Percentiles rank a stretch among this genome's conserved stretches.
phyloP scores from a whole-genome alignment of 1,284 basidiomycete species.

The Boletus mariae region DNA sequence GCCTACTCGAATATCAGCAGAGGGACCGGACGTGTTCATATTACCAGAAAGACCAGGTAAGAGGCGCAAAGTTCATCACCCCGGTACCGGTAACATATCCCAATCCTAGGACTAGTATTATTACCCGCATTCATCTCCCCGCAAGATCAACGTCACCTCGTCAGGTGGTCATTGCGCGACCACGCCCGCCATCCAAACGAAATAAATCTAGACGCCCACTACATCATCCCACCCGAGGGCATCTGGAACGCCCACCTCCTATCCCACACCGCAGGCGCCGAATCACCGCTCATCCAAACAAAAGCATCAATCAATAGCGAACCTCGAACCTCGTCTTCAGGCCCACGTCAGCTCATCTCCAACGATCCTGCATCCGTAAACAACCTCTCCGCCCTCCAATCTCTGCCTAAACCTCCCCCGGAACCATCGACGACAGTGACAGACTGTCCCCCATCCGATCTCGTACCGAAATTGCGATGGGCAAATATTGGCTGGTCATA shows the following conservation, averaged over 20 bases:
- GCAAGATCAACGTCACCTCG: slow-evolving; percentile 60
- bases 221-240: slow-evolving; percentile 65
- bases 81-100: neutral
- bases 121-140: slow-evolving; percentile 68
- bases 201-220: slow-evolving; percentile 85
- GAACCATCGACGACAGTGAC: slow-evolving; percentile 54
- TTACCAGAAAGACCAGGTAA: slow-evolving; percentile 52
- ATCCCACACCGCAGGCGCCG: slow-evolving; percentile 21
- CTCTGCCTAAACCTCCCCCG: slow-evolving; percentile 53
- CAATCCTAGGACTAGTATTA: slow-evolving; percentile 68
- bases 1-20: slow-evolving; percentile 13
- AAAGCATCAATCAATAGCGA: slow-evolving; percentile 28
- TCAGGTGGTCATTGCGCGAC: slow-evolving; percentile 65
- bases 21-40: slow-evolving; percentile 29
- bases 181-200: slow-evolving; percentile 80
- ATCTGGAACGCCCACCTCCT: slow-evolving; percentile 64
- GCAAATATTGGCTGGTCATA: slow-evolving; percentile 92
- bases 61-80: slow-evolving; percentile 36
- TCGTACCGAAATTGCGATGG: slow-evolving; percentile 80
- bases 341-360: slow-evolving; percentile 63
- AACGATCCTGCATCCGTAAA: slow-evolving; percentile 58
- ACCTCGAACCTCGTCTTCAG: slow-evolving; percentile 34
- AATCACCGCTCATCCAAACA: slow-evolving; percentile 40
- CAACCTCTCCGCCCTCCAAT: slow-evolving; percentile 45
- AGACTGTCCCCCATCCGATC: slow-evolving; percentile 43